These are phyloP conservation scores for Colletotrichum sansevieriae DNA, from an alignment of 2,329 filamentous ascomycete species.

Conservation along the genomic window DNA sequence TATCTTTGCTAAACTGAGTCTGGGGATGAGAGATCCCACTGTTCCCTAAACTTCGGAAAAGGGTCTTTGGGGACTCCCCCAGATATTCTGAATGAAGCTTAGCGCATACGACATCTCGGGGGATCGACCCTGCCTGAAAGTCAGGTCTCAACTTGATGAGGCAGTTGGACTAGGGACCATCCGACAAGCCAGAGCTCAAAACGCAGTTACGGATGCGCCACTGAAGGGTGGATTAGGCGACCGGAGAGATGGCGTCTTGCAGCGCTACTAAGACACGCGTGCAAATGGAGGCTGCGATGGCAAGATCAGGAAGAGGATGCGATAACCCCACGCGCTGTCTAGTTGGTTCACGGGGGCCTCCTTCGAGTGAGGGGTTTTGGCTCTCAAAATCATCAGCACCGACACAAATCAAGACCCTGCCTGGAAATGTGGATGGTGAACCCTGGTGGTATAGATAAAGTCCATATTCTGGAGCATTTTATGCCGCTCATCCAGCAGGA, in stretches of 20 bases:
- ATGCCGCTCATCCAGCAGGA: too few species aligned
- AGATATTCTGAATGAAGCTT: slow-evolving; percentile 32
- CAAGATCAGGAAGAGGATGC: slow-evolving; percentile 24
- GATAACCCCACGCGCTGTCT: slow-evolving; percentile 37
- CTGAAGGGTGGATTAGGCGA: slow-evolving; percentile 3
- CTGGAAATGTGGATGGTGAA: slow-evolving; percentile 6
- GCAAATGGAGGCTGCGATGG: slow-evolving; percentile 17
- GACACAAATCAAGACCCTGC: slow-evolving; percentile 21
- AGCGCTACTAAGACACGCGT: slow-evolving; percentile 13
- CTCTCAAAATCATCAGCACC: not conserved
- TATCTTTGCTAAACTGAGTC: slow-evolving; percentile 3
- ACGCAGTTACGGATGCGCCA: slow-evolving; percentile 13
- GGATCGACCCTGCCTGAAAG: slow-evolving; percentile 30
- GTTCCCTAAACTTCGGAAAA: slow-evolving; percentile 37
- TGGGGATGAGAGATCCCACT: slow-evolving; percentile 32
- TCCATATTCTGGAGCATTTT: too few species aligned
- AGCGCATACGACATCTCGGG: slow-evolving; percentile 22
- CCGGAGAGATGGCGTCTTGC: slow-evolving; percentile 19
- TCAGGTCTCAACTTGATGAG: slow-evolving; percentile 26
- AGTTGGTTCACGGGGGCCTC: slow-evolving; percentile 11
- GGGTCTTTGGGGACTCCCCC: slow-evolving; percentile 34
- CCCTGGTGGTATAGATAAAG: not conserved
- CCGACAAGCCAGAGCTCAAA: not conserved
- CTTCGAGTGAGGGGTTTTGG: slow-evolving; percentile 24
- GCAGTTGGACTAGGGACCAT: slow-evolving; percentile 21